A percentile compares a stretch with the other conserved stretches of the same genome.
phyloP scores from a whole-genome alignment of 768 basidiomycete species.

The Ramaria sp. region DNA sequence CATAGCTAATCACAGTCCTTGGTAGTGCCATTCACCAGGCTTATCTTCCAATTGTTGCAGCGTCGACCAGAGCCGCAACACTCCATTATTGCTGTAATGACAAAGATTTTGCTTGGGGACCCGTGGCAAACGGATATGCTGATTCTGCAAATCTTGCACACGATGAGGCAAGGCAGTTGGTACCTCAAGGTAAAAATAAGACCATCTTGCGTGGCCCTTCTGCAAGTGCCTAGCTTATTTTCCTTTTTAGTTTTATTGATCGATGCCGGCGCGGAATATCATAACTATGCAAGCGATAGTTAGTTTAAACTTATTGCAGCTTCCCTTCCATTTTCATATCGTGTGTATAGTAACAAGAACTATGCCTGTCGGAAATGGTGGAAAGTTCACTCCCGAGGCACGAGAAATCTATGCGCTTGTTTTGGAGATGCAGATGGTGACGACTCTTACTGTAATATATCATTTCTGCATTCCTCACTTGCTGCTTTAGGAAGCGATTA shows the following conservation, averaged over 20 bases:
- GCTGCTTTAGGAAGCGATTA: constrained; percentile 47
- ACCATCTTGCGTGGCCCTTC: neutral
- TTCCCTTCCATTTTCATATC: constrained; percentile 14
- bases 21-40: constrained; percentile 74
- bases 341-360: constrained; percentile 45
- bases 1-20: constrained; percentile 1
- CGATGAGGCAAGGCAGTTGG: constrained; percentile 28
- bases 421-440: constrained; percentile 78
- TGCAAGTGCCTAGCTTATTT: constrained; percentile 21
- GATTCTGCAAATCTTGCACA: constrained; percentile 31
- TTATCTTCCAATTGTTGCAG: constrained; percentile 88
- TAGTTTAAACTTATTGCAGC: neutral
- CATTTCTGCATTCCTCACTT: neutral
- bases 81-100: constrained; percentile 95
- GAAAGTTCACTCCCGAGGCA: constrained; percentile 75
- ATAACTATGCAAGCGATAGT: constrained; percentile 55
- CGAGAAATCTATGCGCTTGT: constrained; percentile 81
- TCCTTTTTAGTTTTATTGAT: constrained; percentile 60
- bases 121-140: constrained; percentile 45
- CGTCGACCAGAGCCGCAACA: constrained; percentile 76
- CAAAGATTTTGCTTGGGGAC: constrained; percentile 77
- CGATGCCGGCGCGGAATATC: constrained; percentile 92
- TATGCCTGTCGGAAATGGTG: constrained; percentile 90
- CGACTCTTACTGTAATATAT: neutral
- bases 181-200: constrained; percentile 26